Conservation (phyloP, 371 early-diverging fungal species). For the Fennellomyces sp. region DNA sequence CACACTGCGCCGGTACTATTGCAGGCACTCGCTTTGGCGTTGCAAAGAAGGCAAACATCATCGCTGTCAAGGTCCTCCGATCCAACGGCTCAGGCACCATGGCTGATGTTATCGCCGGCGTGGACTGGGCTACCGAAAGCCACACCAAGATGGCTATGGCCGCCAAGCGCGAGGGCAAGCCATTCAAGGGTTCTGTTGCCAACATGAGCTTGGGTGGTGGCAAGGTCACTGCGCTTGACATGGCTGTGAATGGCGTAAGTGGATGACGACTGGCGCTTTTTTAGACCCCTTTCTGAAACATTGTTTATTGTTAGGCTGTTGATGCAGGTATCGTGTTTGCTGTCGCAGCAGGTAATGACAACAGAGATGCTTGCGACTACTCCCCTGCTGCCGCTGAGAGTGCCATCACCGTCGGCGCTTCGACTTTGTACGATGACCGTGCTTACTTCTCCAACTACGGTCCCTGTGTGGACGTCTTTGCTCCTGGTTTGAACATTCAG, state of each 20-base stretch:
- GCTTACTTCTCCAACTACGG: conserved; percentile 94
- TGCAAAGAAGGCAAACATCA: conserved; percentile 87
- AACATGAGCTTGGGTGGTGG: conserved; percentile 95
- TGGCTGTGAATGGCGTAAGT: conserved; percentile 71
- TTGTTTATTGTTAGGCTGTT: conserved; percentile 55
- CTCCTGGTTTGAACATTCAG: conserved; percentile 89
- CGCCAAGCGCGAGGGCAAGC: conserved; percentile 45
- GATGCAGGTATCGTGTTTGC: conserved; percentile 84
- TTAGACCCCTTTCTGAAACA: not conserved
- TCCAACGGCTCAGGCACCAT: conserved; percentile 81
- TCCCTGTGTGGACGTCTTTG: conserved; percentile 90
- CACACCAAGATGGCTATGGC: conserved; percentile 48
- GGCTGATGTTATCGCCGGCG: conserved; percentile 73
- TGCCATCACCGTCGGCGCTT: conserved; percentile 97
- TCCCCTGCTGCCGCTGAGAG: conserved; percentile 89
- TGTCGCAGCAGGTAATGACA: conserved; percentile 98
- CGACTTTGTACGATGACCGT: conserved; percentile 76
- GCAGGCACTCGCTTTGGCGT: conserved; percentile 86
- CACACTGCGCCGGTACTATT: conserved; percentile 94
- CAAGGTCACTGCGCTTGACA: conserved; percentile 77
- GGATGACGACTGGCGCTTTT: not conserved
- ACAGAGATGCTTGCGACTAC: conserved; percentile 90
- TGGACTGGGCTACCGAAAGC: conserved; percentile 60
- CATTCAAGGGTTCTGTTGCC: conserved; percentile 77
- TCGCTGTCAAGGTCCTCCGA: conserved; percentile 90